Base-by-base conservation (phyloP, 2,329 filamentous ascomycete genomes). In the Alternaria metachromatica region DNA sequence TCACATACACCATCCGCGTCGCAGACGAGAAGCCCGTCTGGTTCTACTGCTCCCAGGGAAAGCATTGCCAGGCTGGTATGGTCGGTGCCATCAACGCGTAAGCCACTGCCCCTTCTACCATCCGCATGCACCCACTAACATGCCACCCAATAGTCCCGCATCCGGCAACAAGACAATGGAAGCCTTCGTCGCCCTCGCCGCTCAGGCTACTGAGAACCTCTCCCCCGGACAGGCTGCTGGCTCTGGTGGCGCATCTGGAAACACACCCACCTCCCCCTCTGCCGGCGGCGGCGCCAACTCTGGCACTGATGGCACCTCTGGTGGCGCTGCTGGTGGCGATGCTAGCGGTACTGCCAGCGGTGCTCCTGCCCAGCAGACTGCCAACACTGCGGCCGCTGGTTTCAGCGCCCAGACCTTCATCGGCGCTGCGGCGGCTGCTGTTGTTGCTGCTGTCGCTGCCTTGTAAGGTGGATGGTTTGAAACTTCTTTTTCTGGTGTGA, bases 11-110 rank as follows among this genome's bases (percentile, higher is more conserved):
- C 62, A 83, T 95, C 73, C 85, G 85, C 78, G 82, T 96, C 78
- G 90, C 89, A 74, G 84, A 88, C 79, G 87, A 85, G 48, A 90
- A 86, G 59, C 92, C 92, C 28, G 84, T 94, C 68, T 96, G 92
- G 92, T 82, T 92, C 68, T 95, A 91, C 85, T 95, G 92, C 82
- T 89, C 88, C 28, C 90, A 93, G 79, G 88, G 78, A 49, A 87
- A 85, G 74, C 92, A 96, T 82, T 96, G 92, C 80, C 87, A 93
- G 79, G 82, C 77, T 51, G 91, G 91, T 65, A 94, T 94, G 90
- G 85, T 87, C 61, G 90, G 92, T 83, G 90, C 92, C 30, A 89
- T 94, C 76, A 94, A 94, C 80, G 88, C 90, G 89, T 91, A 81
- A 81, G 89, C 43, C 43, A 20, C 41, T 3, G 1, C 72, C 46